Conservation (phyloP, 73 alveolate species). For the Tetrahymena borealis region DNA sequence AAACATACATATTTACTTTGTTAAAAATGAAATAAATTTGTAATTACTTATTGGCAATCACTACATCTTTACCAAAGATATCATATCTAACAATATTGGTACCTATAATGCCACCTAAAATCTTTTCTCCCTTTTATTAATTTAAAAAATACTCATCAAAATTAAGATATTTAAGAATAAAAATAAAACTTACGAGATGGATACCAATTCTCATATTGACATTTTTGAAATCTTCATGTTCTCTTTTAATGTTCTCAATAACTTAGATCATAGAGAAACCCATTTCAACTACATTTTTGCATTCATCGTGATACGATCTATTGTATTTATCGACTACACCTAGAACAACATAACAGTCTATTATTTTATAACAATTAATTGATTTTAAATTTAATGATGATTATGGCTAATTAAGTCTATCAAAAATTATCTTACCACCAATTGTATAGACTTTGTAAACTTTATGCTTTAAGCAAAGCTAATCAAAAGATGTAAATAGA, state of each 20-base stretch:
- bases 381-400: no score
- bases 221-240: constrained; percentile 33
- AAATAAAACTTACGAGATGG: constrained; percentile 33
- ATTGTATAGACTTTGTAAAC: constrained; percentile 39
- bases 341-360: constrained; percentile 50
- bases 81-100: constrained; percentile 43
- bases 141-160: neutral
- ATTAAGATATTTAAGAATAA: neutral
- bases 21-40: neutral
- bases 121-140: constrained; percentile 19
- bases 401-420: no score
- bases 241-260: constrained; percentile 21
- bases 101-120: constrained; percentile 41
- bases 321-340: constrained; percentile 30
- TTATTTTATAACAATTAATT: no score
- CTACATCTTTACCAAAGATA: constrained; percentile 41
- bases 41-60: constrained; percentile 34
- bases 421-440: constrained; percentile 6
- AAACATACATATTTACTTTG: neutral
- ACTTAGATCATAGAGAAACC: constrained; percentile 39
- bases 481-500: constrained; percentile 36
- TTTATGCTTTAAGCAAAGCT: constrained; percentile 36
- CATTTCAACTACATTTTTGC: constrained; percentile 32
- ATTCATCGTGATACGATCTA: constrained; percentile 16
- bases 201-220: constrained; percentile 42